Conservation (phyloP, 2,329 filamentous ascomycete species). For the Cercospora zeae-maydis region DNA sequence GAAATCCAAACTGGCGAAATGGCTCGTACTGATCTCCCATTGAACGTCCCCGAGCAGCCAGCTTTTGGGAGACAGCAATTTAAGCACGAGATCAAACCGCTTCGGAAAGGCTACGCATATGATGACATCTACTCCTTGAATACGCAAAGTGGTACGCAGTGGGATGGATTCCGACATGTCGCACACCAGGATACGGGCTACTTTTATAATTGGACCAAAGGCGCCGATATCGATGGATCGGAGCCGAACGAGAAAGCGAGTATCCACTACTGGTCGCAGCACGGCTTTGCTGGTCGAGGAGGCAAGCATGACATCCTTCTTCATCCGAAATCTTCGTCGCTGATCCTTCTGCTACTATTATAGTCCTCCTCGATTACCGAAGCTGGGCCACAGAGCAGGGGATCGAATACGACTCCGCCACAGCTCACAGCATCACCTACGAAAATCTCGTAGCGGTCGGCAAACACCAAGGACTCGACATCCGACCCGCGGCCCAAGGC, state of each 20-base stretch:
- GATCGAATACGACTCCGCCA: slow-evolving; percentile 43
- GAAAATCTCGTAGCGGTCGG: slow-evolving; percentile 57
- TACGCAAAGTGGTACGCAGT: slow-evolving; percentile 46
- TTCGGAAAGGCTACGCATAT: slow-evolving; percentile 38
- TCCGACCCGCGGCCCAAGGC: slow-evolving; percentile 53
- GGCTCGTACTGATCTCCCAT: slow-evolving; percentile 53
- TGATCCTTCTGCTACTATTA: neutral
- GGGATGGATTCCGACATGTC: slow-evolving; percentile 47
- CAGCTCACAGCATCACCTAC: slow-evolving; percentile 43
- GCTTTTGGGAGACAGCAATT: slow-evolving; percentile 53
- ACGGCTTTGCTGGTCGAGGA: slow-evolving; percentile 46
- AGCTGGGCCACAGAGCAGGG: slow-evolving; percentile 43
- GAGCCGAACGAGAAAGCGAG: slow-evolving; percentile 43
- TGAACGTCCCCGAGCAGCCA: slow-evolving; percentile 52
- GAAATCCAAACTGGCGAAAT: slow-evolving; percentile 57
- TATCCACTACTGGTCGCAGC: slow-evolving; percentile 47
- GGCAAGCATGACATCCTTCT: neutral
- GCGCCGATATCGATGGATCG: slow-evolving; percentile 41
- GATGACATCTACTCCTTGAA: slow-evolving; percentile 46
- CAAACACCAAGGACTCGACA: slow-evolving; percentile 58
- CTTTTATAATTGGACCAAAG: slow-evolving; percentile 45
- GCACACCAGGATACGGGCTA: slow-evolving; percentile 39
- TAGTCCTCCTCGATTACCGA: slow-evolving; percentile 44
- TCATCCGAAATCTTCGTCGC: neutral
- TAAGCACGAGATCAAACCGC: slow-evolving; percentile 52